A percentile compares a stretch with the other conserved stretches of the same genome.
These are phyloP conservation scores for Trichoderma cornu-damae DNA, from an alignment of 2,329 filamentous ascomycete genomes.

Conservation along the genomic window DNA sequence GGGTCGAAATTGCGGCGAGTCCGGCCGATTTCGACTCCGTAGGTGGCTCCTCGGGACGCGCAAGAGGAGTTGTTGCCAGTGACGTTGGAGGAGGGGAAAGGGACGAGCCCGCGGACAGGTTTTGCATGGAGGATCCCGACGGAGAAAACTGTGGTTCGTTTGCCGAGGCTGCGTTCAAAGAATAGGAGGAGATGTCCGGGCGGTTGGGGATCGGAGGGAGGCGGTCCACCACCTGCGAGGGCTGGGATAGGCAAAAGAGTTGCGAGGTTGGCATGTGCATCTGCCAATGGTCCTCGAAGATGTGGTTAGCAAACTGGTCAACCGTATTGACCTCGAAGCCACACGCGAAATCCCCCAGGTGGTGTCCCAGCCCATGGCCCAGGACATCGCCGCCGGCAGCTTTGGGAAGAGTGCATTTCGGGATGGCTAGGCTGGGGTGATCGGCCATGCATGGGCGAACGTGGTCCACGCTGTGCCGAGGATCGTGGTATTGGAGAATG, in stretches of 20 bases:
- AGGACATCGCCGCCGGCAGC: constrained; percentile 16
- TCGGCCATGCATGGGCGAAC: constrained; percentile 28
- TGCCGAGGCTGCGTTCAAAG: background rate
- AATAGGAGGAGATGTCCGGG: constrained; percentile 1
- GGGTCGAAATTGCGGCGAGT: constrained; percentile 13
- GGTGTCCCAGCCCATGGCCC: constrained; percentile 20
- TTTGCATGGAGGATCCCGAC: constrained; percentile 25
- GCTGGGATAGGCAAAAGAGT: background rate
- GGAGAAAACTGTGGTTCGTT: constrained; percentile 22
- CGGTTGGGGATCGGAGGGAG: constrained; percentile 5
- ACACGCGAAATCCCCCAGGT: constrained; percentile 25
- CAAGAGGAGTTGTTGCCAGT: constrained; percentile 28
- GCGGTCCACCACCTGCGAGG: background rate
- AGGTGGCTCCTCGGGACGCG: constrained; percentile 24
- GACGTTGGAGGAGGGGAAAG: constrained; percentile 27
- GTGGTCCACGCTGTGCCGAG: constrained; percentile 23
- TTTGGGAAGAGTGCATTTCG: constrained; percentile 29
- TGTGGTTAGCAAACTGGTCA: constrained; percentile 28
- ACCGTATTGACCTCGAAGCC: constrained; percentile 29
- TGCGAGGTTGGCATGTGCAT: background rate
- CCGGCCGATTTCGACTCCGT: background rate
- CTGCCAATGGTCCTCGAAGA: constrained; percentile 28
- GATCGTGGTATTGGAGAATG: constrained; percentile 30
- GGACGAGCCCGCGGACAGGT: constrained; percentile 24
- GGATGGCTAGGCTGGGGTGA: constrained; percentile 24